These are phyloP conservation scores for Saccharomycopsis sp. DNA, from an alignment of 805 yeast species.

Conservation along the genomic window DNA sequence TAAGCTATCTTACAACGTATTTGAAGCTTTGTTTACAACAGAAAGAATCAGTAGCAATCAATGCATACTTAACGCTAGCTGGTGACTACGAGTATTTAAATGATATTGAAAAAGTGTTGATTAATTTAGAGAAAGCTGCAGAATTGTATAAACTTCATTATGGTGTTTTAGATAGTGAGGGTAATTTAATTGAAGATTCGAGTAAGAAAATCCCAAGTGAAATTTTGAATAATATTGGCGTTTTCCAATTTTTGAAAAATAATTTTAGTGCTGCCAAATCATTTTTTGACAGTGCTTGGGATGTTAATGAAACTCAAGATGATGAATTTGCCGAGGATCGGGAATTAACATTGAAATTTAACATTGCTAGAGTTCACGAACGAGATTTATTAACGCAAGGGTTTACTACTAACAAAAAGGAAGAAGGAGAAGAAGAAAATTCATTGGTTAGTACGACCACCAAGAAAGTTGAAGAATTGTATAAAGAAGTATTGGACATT, in stretches of 20 bases:
- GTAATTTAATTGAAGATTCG: conserved; percentile 24
- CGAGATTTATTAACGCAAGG: conserved; percentile 22
- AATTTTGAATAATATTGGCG: conserved; percentile 78
- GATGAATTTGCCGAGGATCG: conserved; percentile 24
- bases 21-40: conserved; percentile 50
- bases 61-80: conserved; percentile 64
- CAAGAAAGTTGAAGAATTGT: conserved; percentile 29
- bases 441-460: conserved; percentile 4
- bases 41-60: conserved; percentile 50
- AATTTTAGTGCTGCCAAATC: conserved; percentile 51
- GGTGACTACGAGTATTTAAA: conserved; percentile 63
- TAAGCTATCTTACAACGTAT: conserved; percentile 62
- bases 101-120: conserved; percentile 54
- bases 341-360: conserved; percentile 50
- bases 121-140: conserved; percentile 53
- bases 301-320: conserved; percentile 24
- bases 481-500: conserved; percentile 46
- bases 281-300: conserved; percentile 45
- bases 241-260: conserved; percentile 62
- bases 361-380: conserved; percentile 72
- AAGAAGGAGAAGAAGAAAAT: conserved; percentile 3
- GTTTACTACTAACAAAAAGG: not conserved
- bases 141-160: conserved; percentile 37
- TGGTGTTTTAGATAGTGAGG: conserved; percentile 28
- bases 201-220: conserved; percentile 41